Evolutionary conservation across 2,329 filamentous ascomycete genomes (phyloP).

Genomic region (Cordyceps farinosa): DNA sequence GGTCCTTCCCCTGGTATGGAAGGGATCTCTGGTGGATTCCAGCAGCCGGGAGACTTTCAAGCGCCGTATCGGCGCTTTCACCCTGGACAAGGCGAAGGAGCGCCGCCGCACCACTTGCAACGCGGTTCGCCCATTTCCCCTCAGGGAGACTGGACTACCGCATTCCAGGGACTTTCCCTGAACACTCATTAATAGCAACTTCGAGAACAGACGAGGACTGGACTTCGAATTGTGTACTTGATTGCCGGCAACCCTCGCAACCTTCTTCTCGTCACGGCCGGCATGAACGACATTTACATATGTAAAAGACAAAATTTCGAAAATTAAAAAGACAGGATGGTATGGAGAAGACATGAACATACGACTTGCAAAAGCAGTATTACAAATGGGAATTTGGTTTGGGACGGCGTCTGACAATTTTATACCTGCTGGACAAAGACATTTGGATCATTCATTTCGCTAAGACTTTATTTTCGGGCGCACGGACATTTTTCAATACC

Average conservation of each 20-base stretch:
- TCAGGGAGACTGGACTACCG: conserved; percentile 57
- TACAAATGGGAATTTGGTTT: conserved; percentile 12
- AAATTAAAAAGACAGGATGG: conserved; percentile 9
- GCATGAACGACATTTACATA: conserved; percentile 11
- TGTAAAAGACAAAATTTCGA: conserved; percentile 12
- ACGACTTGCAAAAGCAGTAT: conserved; percentile 18
- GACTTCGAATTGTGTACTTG: conserved; percentile 13
- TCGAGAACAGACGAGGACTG: conserved; percentile 1
- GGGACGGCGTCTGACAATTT: conserved; percentile 18
- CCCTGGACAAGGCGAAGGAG: conserved; percentile 36
- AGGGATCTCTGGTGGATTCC: conserved; percentile 29
- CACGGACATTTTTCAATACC: conserved; percentile 17
- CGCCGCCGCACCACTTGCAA: conserved; percentile 34
- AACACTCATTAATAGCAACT: conserved; percentile 50
- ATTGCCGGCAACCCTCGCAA: not conserved
- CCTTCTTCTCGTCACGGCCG: conserved; percentile 3
- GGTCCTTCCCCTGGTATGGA: conserved; percentile 30
- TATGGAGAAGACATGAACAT: conserved; percentile 11
- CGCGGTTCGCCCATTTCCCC: conserved; percentile 39
- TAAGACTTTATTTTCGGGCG: conserved; percentile 16
- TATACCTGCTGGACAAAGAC: conserved; percentile 16
- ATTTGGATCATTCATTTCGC: conserved; percentile 19
- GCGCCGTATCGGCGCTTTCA: conserved; percentile 46
- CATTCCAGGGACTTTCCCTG: conserved; percentile 70
- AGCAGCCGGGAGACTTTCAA: conserved; percentile 43